Evolutionary conservation across 2,329 filamentous ascomycete species (phyloP), one percentile per base, ranked within the genome.

Genomic region (Grosmannia huntii): DNA sequence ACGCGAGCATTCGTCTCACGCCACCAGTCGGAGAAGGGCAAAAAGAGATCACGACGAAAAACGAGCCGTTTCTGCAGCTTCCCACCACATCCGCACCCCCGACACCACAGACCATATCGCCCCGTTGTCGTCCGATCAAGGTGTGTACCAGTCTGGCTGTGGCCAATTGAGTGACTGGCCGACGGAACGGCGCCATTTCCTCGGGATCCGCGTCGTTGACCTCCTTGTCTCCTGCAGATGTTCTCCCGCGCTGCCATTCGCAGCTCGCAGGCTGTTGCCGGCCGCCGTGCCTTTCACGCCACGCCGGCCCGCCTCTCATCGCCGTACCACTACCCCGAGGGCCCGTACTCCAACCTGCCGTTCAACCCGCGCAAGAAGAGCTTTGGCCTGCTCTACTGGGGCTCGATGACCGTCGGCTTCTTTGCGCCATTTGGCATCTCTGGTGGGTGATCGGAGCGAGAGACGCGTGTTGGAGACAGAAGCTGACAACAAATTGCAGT

Each of bases 261-360:
- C 72, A 73, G 82, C 70, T 83, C 85, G 71, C 83, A 77, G 62
- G 62, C 64, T 57, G 63, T 66, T 60, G 65, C 64, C 62, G 82
- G 86, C 81, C 90, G 90, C 79, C 91, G 94, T 75, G 90, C 87
- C 77, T 96, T 99, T 86, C 87, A 90, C 75, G 84, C 89, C 70
- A 95, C 92, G 72, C 89, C 89, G 62, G 63, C 87, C 72, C 90
- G 89, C 74, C 77, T 95, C 72, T 83, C 80, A 68, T 95, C 89
- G 72, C 91, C 91, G 64, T 96, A 95, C 86, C 94, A 99, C 82
- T 99, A 99, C 80, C 87, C 92, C 67, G 92, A 97, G 80, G 94
- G 92, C 65, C 89, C 92, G 70, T 87, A 90, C 76, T 86, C 82
- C 80, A 97, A 96, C 83, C 76, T 99, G 65, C 94, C 94, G 65